A percentile compares a stretch with the other conserved stretches of the same genome.
Evolutionary conservation across 768 basidiomycete species (phyloP).

Genomic region (Candolleomyces eurysporus): DNA sequence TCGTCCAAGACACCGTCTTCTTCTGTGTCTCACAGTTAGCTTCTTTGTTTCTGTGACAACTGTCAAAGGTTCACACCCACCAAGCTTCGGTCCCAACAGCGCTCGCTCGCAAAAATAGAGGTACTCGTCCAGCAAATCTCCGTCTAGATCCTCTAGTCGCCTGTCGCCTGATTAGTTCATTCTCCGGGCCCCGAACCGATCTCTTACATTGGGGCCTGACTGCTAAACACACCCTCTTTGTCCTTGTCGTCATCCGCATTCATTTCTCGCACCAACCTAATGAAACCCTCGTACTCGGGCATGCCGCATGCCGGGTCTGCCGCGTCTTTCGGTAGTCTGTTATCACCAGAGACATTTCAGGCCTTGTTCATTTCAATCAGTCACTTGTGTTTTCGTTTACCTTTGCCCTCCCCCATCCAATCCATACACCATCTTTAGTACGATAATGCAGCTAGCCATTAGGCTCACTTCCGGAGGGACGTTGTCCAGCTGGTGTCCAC

Average conservation of each 20-base stretch:
- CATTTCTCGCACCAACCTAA: constrained; percentile 39
- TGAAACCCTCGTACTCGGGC: constrained; percentile 48
- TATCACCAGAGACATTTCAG: constrained; percentile 11
- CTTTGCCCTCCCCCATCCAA: constrained; percentile 63
- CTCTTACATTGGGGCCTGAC: constrained; percentile 42
- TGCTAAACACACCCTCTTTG: constrained; percentile 39
- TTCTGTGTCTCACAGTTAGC: neutral
- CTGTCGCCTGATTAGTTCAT: constrained; percentile 33
- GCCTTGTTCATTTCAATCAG: constrained; percentile 5
- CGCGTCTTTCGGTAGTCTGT: constrained; percentile 41
- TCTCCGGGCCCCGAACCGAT: constrained; percentile 2
- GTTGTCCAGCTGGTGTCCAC: constrained; percentile 56
- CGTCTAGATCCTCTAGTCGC: constrained; percentile 50
- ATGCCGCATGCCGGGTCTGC: constrained; percentile 63
- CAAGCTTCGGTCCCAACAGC: neutral
- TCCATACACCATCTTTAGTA: constrained; percentile 84
- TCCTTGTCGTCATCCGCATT: constrained; percentile 27
- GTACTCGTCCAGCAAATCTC: constrained; percentile 14
- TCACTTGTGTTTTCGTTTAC: constrained; percentile 30
- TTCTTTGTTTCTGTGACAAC: neutral
- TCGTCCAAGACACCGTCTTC: constrained; percentile 29
- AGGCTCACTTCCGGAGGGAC: constrained; percentile 68
- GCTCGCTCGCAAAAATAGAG: neutral
- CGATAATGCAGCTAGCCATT: constrained; percentile 57
- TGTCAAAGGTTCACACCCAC: neutral